phyloP scores from a whole-genome alignment of 768 basidiomycete species.

The Trametes sanguinea region DNA sequence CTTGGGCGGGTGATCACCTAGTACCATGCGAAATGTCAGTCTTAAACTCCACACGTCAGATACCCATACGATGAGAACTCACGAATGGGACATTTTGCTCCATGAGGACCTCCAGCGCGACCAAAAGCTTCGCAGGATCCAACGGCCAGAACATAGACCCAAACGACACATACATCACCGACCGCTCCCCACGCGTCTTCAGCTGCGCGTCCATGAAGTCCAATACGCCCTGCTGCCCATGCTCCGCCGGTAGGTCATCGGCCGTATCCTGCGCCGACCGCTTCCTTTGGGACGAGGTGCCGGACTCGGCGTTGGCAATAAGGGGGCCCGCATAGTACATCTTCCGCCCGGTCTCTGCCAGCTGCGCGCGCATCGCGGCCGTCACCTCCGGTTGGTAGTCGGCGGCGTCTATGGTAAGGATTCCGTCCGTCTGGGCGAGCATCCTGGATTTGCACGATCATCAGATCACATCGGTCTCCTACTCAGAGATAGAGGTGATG shows the following conservation, averaged over 20 bases:
- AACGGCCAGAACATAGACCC: constrained; percentile 25
- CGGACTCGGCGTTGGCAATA: background rate
- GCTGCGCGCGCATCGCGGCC: background rate
- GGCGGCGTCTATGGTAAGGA: constrained; percentile 10
- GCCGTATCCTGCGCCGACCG: background rate
- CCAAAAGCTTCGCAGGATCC: constrained; percentile 17
- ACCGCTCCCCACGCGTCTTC: constrained; percentile 15
- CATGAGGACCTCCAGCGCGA: constrained; percentile 18
- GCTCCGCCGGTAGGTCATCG: background rate
- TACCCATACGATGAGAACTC: constrained; percentile 17
- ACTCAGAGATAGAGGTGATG: too few species aligned
- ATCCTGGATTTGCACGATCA: background rate
- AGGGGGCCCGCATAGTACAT: constrained; percentile 19
- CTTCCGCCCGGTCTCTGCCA: constrained; percentile 11
- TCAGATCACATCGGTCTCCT: background rate
- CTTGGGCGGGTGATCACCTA: background rate
- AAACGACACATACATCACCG: constrained; percentile 24
- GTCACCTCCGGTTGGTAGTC: constrained; percentile 14
- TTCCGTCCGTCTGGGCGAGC: background rate
- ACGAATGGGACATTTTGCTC: constrained; percentile 21
- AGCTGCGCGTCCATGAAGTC: constrained; percentile 18
- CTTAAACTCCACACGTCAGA: background rate
- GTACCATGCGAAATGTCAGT: background rate
- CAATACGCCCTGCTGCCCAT: constrained; percentile 12
- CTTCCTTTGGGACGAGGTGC: background rate